Base-by-base conservation (phyloP, 129 eudicot species). In the Dittrichia graveolens region DNA sequence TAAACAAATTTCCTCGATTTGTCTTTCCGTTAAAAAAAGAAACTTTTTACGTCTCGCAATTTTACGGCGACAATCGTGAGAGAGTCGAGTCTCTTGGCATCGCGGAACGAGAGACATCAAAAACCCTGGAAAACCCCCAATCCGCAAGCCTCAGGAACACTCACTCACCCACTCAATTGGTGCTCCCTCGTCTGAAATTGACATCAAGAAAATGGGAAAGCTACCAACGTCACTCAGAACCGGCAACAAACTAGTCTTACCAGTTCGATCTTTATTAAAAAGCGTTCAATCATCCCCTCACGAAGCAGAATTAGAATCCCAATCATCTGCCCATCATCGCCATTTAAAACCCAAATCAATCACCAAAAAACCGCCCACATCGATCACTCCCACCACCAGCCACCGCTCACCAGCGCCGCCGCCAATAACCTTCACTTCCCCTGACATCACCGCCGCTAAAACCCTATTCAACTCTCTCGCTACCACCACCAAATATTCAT, bases 361-460 rank as follows among this genome's bases (percentile, higher is more conserved):
- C 79, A 49, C 37, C 58, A 64, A 42, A 48, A 76, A 56, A 41
- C 72, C 67, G 14, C 65, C 80, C n/a, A n/a, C 43, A 52, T 40
- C 67, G 80, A 54, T 24, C 31, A 24, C 31, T 24, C 31, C 19
- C 73, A 19, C 48, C 74, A 0, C 24, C 54, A 5, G 24, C 58
- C 8, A 53, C 43, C 72, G 16, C 75, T 52, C 40, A 18, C 74
- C 83, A 5, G 3, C 79, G 7, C 60, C 73, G 3, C 85, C 91
- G 14, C 24, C 81, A 12, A 43, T 84, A 50, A 45, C 68, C 24
- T 85, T 88, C 78, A 61, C 78, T 0, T 78, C 93, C 69, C 83
- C 93, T 16, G 58, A 58, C 62, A 86, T 89, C 77, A 79, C 98
- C 18, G 87, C 89, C 14, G 98, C 96, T 72, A 93, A 85, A 83